Evolutionary conservation across 495 filamentous ascomycete species (phyloP).

Genomic region (Hypomontagnella monticulosa): DNA sequence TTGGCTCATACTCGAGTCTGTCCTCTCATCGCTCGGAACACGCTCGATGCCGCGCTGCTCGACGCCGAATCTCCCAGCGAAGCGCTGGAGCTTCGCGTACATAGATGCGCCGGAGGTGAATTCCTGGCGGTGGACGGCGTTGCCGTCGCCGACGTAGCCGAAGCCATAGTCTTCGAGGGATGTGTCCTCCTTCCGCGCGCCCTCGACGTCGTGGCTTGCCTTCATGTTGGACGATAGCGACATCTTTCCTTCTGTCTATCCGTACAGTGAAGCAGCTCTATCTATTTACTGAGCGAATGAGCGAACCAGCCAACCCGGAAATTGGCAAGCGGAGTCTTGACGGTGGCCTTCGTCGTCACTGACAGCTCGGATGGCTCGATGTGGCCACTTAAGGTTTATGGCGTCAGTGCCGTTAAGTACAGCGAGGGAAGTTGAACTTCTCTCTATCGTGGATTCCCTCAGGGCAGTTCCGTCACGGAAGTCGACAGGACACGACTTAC

Average conservation of each 20-base stretch:
- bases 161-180: constrained; percentile 45
- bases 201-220: constrained; percentile 37
- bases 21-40: constrained; percentile 77
- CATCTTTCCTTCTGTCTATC: constrained; percentile 13
- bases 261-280: background rate
- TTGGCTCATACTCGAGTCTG: constrained; percentile 71
- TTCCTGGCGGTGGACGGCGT: constrained; percentile 68
- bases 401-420: too few species aligned
- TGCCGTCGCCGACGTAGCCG: constrained; percentile 60
- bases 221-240: constrained; percentile 1
- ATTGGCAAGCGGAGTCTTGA: background rate
- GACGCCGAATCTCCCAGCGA: constrained; percentile 74
- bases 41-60: constrained; percentile 85
- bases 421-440: background rate
- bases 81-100: constrained; percentile 73
- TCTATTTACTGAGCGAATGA: background rate
- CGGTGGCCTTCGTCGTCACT: too few species aligned
- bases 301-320: background rate
- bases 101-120: constrained; percentile 69
- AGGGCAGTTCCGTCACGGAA: constrained; percentile 30
- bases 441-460: background rate
- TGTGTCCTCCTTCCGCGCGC: constrained; percentile 33
- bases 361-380: background rate
- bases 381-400: too few species aligned
- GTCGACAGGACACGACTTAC: background rate